phyloP scores from a whole-genome alignment of 2,329 filamentous ascomycete species.

The Exophiala dermatitidis region DNA sequence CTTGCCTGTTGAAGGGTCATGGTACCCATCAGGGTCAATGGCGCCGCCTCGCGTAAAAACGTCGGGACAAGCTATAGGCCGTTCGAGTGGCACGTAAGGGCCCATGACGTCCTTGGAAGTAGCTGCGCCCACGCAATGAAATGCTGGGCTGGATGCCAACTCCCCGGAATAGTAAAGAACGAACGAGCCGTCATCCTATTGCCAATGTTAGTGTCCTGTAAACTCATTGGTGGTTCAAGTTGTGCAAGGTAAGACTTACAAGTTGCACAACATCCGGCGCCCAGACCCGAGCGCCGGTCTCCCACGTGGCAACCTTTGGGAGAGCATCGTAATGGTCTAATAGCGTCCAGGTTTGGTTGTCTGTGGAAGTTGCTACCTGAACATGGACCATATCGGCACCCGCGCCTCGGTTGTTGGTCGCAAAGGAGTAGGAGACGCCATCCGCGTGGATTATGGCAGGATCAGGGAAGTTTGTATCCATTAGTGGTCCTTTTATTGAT shows the following conservation, averaged over 20 bases:
- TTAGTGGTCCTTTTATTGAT: constrained; percentile 27
- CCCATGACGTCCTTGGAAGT: constrained; percentile 43
- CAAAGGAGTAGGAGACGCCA: constrained; percentile 53
- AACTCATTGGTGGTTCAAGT: background rate
- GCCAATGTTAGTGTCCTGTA: background rate
- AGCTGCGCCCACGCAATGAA: constrained; percentile 54
- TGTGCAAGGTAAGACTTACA: constrained; percentile 25
- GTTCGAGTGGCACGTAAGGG: constrained; percentile 45
- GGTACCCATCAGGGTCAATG: constrained; percentile 57
- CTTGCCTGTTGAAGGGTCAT: constrained; percentile 44
- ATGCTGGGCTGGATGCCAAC: constrained; percentile 32
- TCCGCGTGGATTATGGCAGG: constrained; percentile 44
- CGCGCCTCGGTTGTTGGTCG: constrained; percentile 44
- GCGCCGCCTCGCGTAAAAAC: constrained; percentile 45
- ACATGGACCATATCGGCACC: constrained; percentile 34
- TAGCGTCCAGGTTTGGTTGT: constrained; percentile 44
- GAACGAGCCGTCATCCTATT: constrained; percentile 43
- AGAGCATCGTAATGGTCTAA: constrained; percentile 49
- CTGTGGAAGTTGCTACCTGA: constrained; percentile 47
- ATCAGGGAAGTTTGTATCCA: constrained; percentile 38
- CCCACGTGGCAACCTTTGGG: constrained; percentile 49
- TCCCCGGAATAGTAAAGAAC: constrained; percentile 52
- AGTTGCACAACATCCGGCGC: constrained; percentile 54
- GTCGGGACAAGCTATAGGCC: constrained; percentile 49
- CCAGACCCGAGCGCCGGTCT: constrained; percentile 50